Conservation (phyloP, 495 filamentous ascomycete genomes). For the Barbatosphaeria neglecta region DNA sequence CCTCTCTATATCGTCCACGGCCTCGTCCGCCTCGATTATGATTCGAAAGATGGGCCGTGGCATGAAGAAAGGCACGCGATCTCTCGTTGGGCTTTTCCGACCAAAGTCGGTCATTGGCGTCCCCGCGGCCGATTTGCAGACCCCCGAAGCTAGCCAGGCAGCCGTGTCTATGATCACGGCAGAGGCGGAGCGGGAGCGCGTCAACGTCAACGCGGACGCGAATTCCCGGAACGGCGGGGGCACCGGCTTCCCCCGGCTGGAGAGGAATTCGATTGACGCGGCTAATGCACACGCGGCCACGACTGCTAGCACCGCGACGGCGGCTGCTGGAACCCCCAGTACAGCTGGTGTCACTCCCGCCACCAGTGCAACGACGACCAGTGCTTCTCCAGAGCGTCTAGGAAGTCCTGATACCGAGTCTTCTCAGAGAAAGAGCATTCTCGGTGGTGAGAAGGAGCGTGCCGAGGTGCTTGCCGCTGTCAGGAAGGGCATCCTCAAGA, state of each 20-base stretch:
- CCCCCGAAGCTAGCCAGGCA: conserved; percentile 58
- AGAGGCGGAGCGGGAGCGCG: conserved; percentile 80
- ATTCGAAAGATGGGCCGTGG: conserved; percentile 98
- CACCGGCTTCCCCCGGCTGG: conserved; percentile 82
- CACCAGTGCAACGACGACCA: conserved; percentile 23
- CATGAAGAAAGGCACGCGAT: conserved; percentile 84
- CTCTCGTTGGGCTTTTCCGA: conserved; percentile 86
- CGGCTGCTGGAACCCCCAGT: no score
- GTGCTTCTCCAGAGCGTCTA: no score
- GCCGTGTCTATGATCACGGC: conserved; percentile 90
- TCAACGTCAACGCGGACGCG: conserved; percentile 65
- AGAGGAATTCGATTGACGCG: conserved; percentile 64
- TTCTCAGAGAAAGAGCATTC: conserved; percentile 67
- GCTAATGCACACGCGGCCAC: conserved; percentile 27
- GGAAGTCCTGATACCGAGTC: conserved; percentile 45
- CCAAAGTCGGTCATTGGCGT: conserved; percentile 84
- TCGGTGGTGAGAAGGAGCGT: conserved; percentile 81
- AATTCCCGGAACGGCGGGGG: conserved; percentile 58
- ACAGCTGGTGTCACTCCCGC: no score
- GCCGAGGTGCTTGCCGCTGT: conserved; percentile 83
- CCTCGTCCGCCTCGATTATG: conserved; percentile 97
- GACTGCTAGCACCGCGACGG: no score
- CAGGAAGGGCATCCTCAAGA: conserved; percentile 89
- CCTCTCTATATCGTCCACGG: conserved; percentile 91
- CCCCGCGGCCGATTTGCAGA: conserved; percentile 51